Percentiles rank a stretch among this genome's conserved stretches.
Conservation (phyloP, 2,329 filamentous ascomycete genomes). For the Fusarium globosum region DNA sequence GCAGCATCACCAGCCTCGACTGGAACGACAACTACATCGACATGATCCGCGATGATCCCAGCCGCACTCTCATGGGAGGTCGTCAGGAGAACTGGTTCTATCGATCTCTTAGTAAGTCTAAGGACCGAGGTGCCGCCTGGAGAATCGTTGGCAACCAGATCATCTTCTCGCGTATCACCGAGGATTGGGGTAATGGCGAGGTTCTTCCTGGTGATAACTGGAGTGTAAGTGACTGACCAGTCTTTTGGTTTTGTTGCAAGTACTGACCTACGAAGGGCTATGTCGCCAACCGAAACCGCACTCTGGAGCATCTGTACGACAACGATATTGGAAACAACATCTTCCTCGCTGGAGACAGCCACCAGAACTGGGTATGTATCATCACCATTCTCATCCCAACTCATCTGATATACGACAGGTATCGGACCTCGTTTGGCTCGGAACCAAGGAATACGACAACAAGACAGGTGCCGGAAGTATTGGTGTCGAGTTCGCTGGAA, state of each 20-base stretch:
- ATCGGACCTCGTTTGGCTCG: conserved; percentile 68
- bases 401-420: conserved; percentile 56
- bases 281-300: conserved; percentile 76
- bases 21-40: conserved; percentile 30
- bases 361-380: conserved; percentile 50
- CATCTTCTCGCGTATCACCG: conserved; percentile 67
- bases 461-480: conserved; percentile 65
- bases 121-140: conserved; percentile 75
- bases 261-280: conserved; percentile 61
- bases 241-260: rapidly evolving
- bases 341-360: conserved; percentile 76
- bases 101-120: conserved; percentile 65
- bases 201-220: conserved; percentile 44
- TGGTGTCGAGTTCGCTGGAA: conserved; percentile 74
- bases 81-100: conserved; percentile 83
- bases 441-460: conserved; percentile 62
- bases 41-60: conserved; percentile 71
- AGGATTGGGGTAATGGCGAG: conserved; percentile 49
- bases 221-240: conserved; percentile 32
- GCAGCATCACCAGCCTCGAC: conserved; percentile 65
- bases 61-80: conserved; percentile 76
- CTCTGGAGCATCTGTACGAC: conserved; percentile 72
- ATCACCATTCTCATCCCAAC: rapidly evolving
- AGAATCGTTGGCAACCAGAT: conserved; percentile 78
- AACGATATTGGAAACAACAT: conserved; percentile 79